Evolutionary conservation across 2,329 filamentous ascomycete species (phyloP).

Genomic region (Paraphoma sp.): DNA sequence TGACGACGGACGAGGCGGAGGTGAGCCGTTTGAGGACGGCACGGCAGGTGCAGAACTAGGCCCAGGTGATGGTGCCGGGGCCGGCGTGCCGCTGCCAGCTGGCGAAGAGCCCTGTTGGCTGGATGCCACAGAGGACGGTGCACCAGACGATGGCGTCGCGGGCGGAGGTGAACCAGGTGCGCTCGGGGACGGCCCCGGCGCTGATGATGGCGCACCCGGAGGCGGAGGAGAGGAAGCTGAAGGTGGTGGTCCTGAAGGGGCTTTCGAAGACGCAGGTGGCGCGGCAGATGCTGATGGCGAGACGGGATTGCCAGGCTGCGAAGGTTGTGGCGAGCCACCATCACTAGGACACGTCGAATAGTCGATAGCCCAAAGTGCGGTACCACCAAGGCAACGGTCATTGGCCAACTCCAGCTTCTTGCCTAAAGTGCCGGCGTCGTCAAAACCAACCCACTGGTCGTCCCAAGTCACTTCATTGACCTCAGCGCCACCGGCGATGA

Average conservation of each 20-base stretch:
- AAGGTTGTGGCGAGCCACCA: background rate
- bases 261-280: background rate
- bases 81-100: background rate
- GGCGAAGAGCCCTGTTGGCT: background rate
- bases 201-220: background rate
- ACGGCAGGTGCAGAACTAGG: background rate
- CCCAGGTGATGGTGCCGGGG: background rate
- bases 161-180: background rate
- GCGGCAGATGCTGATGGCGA: background rate
- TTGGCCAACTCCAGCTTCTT: constrained; percentile 26
- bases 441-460: constrained; percentile 51
- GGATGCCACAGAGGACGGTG: background rate
- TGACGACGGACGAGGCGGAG: background rate
- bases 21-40: background rate
- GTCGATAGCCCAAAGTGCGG: constrained; percentile 30
- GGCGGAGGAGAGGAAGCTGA: background rate
- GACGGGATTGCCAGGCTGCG: background rate
- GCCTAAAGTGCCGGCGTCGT: constrained; percentile 43
- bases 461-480: constrained; percentile 45
- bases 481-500: constrained; percentile 35
- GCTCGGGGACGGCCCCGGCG: background rate
- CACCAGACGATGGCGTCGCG: background rate
- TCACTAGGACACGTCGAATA: constrained; percentile 15
- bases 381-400: constrained; percentile 31
- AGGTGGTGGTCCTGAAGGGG: background rate